Evolutionary conservation across 768 basidiomycete species (phyloP).

Genomic region (Hygrocybe punicea): DNA sequence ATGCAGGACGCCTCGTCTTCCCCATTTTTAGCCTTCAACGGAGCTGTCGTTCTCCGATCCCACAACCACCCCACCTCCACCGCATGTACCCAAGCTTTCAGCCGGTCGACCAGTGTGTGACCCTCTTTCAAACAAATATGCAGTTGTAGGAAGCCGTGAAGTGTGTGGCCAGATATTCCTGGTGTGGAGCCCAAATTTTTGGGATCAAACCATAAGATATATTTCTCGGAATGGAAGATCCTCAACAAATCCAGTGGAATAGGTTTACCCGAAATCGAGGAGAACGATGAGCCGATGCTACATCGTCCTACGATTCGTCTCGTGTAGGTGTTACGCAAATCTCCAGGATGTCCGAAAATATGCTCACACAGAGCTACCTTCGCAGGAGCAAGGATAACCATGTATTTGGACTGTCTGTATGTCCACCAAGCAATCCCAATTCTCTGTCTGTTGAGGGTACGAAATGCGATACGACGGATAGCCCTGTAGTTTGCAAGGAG

Average conservation of each 20-base stretch:
- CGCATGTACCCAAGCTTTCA: slow-evolving; percentile 55
- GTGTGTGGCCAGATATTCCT: slow-evolving; percentile 6
- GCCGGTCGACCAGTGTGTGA: slow-evolving; percentile 45
- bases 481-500: slow-evolving; percentile 57
- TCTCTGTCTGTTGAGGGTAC: slow-evolving; percentile 59
- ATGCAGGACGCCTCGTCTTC: slow-evolving; percentile 13
- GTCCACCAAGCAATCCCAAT: slow-evolving; percentile 49
- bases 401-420: slow-evolving; percentile 29
- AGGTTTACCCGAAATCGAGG: slow-evolving; percentile 28
- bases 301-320: slow-evolving; percentile 42
- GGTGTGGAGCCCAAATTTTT: slow-evolving; percentile 17
- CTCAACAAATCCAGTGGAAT: slow-evolving; percentile 34
- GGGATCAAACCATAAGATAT: slow-evolving; percentile 52
- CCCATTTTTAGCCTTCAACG: background rate
- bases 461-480: slow-evolving; percentile 54
- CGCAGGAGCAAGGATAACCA: slow-evolving; percentile 30
- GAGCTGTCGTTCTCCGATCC: background rate
- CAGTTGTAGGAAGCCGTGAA: slow-evolving; percentile 27
- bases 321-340: slow-evolving; percentile 37
- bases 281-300: slow-evolving; percentile 49
- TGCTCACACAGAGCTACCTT: slow-evolving; percentile 44
- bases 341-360: slow-evolving; percentile 41
- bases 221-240: slow-evolving; percentile 45
- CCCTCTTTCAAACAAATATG: slow-evolving; percentile 52
- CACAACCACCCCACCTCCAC: slow-evolving; percentile 24